Percentiles rank a stretch among this genome's conserved stretches.
Evolutionary conservation across 2,329 filamentous ascomycete genomes (phyloP).

Genomic region (Myriosclerotinia duriaeana): DNA sequence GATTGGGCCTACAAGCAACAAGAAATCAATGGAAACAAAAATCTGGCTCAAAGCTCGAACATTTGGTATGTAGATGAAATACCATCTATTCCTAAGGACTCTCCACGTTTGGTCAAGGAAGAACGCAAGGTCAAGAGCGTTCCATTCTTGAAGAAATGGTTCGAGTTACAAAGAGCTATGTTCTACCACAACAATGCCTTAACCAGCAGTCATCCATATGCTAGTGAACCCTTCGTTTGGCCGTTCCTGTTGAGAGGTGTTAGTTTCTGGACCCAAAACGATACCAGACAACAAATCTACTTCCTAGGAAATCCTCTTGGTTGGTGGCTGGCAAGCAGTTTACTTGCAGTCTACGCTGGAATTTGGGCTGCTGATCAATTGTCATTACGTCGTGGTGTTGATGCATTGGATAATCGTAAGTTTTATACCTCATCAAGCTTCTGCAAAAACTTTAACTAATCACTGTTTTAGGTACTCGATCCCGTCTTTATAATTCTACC

Average conservation of each 20-base stretch:
- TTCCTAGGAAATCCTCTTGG: constrained; percentile 96
- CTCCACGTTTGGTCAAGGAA: constrained; percentile 71
- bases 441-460: constrained; percentile 38
- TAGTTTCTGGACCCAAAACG: constrained; percentile 98
- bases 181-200: constrained; percentile 99
- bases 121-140: constrained; percentile 77
- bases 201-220: constrained; percentile 94
- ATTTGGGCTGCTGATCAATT: constrained; percentile 92
- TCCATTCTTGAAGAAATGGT: constrained; percentile 90
- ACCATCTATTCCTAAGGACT: constrained; percentile 69
- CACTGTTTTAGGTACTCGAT: constrained; percentile 68
- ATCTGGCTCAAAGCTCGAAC: constrained; percentile 83
- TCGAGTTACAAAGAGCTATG: constrained; percentile 96
- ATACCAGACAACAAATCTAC: constrained; percentile 95
- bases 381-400: constrained; percentile 86
- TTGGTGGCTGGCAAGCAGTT: constrained; percentile 93
- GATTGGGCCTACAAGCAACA: constrained; percentile 98
- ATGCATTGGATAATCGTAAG: constrained; percentile 91
- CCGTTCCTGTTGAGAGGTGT: constrained; percentile 95
- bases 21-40: constrained; percentile 99
- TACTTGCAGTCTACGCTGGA: constrained; percentile 89
- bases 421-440: constrained; percentile 37
- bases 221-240: constrained; percentile 94
- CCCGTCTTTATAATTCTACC: constrained; percentile 94
- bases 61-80: constrained; percentile 94